Evolutionary conservation across 2,329 filamentous ascomycete genomes (phyloP).

Genomic region (Fusarium sp.): DNA sequence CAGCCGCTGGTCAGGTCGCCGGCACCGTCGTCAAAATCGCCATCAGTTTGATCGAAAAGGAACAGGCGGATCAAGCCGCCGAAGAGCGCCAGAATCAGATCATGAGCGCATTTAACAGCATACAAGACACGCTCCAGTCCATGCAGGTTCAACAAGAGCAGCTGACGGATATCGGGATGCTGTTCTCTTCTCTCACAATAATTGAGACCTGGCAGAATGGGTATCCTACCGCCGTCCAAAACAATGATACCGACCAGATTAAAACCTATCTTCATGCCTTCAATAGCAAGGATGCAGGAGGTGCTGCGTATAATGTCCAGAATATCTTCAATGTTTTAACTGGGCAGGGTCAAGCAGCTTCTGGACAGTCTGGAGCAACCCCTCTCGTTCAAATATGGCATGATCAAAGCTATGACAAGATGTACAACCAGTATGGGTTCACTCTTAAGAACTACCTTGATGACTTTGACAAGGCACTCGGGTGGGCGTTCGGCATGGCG

Average conservation of each 20-base stretch:
- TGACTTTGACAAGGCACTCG: neutral
- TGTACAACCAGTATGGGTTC: neutral
- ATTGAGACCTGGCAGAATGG: neutral
- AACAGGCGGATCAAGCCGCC: accelerated
- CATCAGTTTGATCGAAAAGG: accelerated
- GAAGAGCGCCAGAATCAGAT: neutral
- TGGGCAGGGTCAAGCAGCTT: accelerated
- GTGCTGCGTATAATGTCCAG: neutral
- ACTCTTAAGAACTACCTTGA: neutral
- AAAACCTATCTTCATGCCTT: neutral
- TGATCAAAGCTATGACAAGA: neutral
- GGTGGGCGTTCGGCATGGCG: accelerated
- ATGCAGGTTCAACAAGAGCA: accelerated
- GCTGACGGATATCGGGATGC: accelerated
- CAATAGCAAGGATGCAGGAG: accelerated
- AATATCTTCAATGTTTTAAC: neutral
- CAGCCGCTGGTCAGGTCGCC: accelerated
- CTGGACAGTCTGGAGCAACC: neutral
- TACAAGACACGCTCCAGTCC: neutral
- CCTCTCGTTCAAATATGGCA: neutral
- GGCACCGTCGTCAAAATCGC: neutral
- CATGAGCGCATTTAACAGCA: neutral
- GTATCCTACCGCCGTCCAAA: accelerated
- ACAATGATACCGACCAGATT: accelerated
- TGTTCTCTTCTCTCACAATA: neutral